These are phyloP conservation scores for Aphanomyces astaci DNA, from an alignment of 352 stramenopile species.

Conservation along the genomic window DNA sequence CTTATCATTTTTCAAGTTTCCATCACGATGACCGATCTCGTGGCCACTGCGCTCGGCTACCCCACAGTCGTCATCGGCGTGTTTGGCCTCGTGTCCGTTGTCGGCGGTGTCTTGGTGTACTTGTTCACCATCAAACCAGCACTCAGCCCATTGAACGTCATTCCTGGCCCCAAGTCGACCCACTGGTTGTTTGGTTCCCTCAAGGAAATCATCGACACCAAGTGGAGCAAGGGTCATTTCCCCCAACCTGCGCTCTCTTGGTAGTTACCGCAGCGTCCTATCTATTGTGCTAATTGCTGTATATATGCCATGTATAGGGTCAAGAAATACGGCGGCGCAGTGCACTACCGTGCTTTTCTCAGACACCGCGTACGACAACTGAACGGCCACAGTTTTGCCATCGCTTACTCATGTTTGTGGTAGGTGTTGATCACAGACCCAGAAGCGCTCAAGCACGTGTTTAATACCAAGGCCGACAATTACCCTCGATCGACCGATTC, in stretches of 20 bases:
- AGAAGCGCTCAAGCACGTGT: slow-evolving; percentile 20
- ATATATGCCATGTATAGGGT: neutral
- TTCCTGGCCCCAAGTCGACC: slow-evolving; percentile 2
- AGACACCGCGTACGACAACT: neutral
- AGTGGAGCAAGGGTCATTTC: slow-evolving; percentile 18
- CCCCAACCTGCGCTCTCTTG: slow-evolving; percentile 12
- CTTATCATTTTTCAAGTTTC: neutral
- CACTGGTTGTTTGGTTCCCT: slow-evolving; percentile 13
- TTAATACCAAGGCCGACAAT: slow-evolving; percentile 7
- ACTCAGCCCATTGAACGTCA: neutral
- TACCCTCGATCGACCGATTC: slow-evolving; percentile 6
- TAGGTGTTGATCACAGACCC: slow-evolving; percentile 21
- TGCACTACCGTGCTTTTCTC: slow-evolving; percentile 15
- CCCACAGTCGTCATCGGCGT: neutral
- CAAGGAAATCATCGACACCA: slow-evolving; percentile 22
- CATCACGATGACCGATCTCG: neutral
- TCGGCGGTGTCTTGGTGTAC: neutral
- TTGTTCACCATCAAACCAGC: slow-evolving; percentile 7
- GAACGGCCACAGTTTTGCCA: neutral
- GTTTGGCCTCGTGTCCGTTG: neutral
- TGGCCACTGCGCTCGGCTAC: neutral
- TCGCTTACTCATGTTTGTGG: neutral
- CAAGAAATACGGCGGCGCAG: slow-evolving; percentile 7
- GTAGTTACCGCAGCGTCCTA: neutral
- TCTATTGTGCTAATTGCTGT: neutral